phyloP scores from a whole-genome alignment of 1,284 basidiomycete species.

The Ustilago trichophora region DNA sequence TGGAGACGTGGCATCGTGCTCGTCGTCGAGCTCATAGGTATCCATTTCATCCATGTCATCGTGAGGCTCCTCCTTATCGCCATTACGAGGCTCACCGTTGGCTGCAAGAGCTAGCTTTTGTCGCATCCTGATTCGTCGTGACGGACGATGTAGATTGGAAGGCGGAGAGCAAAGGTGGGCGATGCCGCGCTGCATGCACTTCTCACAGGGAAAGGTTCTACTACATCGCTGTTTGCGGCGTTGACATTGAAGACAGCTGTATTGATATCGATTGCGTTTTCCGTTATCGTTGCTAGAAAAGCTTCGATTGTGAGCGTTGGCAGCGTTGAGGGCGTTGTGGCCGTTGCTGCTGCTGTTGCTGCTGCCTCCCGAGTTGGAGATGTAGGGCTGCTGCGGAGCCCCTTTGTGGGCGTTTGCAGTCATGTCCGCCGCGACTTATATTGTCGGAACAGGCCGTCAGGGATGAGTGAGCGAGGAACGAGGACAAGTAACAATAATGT shows the following conservation, averaged over 20 bases:
- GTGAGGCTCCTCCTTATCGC: not conserved
- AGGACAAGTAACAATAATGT: too few species aligned
- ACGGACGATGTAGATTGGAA: conserved; percentile 30
- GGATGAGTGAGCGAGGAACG: not conserved
- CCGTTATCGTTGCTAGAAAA: conserved; percentile 17
- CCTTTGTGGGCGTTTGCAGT: not conserved
- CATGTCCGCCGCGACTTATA: too few species aligned
- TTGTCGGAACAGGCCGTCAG: conserved; percentile 4
- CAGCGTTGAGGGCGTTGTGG: not conserved
- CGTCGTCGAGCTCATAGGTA: conserved; percentile 33
- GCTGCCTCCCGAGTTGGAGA: too few species aligned
- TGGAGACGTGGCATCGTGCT: conserved; percentile 7
- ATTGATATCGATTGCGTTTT: conserved; percentile 44
- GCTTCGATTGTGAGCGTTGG: conserved; percentile 7
- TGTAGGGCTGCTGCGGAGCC: too few species aligned
- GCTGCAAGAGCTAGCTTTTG: conserved; percentile 21
- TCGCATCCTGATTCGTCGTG: conserved; percentile 34
- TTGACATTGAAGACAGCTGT: conserved; percentile 43
- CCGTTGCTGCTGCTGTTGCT: not conserved
- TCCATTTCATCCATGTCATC: conserved; percentile 29
- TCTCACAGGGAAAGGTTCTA: conserved; percentile 39
- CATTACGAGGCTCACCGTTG: not conserved
- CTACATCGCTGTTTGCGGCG: conserved; percentile 42
- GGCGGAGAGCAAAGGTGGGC: conserved; percentile 37
- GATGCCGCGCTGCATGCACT: conserved; percentile 40